phyloP scores from a whole-genome alignment of 106 monocot genomes.

The Dioscorea dumetorum region DNA sequence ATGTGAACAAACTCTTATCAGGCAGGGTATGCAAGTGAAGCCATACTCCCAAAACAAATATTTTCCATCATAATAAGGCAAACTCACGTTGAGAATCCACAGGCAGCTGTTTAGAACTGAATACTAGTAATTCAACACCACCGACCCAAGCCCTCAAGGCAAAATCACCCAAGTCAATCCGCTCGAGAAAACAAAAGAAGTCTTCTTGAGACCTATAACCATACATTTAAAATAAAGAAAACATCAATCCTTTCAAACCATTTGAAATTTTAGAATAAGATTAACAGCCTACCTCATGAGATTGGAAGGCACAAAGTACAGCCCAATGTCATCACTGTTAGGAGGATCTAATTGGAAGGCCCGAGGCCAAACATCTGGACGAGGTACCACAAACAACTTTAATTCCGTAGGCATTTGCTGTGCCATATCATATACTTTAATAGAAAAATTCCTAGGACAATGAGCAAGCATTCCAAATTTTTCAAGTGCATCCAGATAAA shows the following conservation, averaged over 20 bases:
- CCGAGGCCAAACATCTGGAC: slow-evolving; percentile 20
- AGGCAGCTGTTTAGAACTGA: slow-evolving; percentile 1
- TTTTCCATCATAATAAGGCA: background rate
- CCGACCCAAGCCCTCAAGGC: background rate
- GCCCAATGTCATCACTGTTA: slow-evolving; percentile 14
- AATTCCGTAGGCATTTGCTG: slow-evolving; percentile 16
- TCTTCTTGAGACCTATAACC: background rate
- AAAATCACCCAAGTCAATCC: background rate
- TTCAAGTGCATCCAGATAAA: slow-evolving; percentile 1
- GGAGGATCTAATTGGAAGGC: slow-evolving; percentile 18
- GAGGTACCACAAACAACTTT: slow-evolving; percentile 17
- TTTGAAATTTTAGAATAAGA: background rate
- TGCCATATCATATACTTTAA: slow-evolving; percentile 19
- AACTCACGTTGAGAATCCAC: slow-evolving; percentile 1
- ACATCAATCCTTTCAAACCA: background rate
- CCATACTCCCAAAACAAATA: too few species aligned
- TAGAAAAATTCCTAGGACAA: slow-evolving; percentile 9
- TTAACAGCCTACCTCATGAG: background rate
- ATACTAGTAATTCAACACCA: slow-evolving; percentile 1
- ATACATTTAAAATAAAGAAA: background rate
- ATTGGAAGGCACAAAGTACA: slow-evolving; percentile 18
- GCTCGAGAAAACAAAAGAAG: slow-evolving; percentile 1
- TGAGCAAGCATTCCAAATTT: slow-evolving; percentile 20
- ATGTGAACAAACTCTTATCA: too few species aligned
- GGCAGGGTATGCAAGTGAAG: too few species aligned